These are phyloP conservation scores for Fistulinella cinereoalba DNA, from an alignment of 1,284 basidiomycete species.

Conservation along the genomic window DNA sequence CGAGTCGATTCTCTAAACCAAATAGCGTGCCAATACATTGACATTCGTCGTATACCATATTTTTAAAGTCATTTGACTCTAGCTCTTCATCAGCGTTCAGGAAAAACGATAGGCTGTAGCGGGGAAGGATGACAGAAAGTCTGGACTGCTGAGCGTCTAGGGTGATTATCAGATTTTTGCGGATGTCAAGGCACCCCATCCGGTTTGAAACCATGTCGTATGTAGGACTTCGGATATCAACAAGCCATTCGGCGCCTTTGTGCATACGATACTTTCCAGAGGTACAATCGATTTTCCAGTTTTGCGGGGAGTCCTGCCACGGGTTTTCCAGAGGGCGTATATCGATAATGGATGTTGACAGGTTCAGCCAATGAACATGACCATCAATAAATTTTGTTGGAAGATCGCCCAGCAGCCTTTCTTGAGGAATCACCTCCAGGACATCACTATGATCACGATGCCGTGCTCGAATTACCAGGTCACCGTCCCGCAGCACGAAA, in stretches of 20 bases:
- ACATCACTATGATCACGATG: constrained; percentile 1
- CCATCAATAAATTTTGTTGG: constrained; percentile 35
- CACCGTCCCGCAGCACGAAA: constrained; percentile 27
- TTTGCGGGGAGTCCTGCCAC: constrained; percentile 23
- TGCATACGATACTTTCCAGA: constrained; percentile 10
- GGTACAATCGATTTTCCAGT: constrained; percentile 17
- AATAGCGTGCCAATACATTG: constrained; percentile 21
- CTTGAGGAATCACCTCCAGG: constrained; percentile 39
- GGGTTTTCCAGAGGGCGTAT: constrained; percentile 34
- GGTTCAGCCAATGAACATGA: constrained; percentile 41
- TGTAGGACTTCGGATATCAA: constrained; percentile 36
- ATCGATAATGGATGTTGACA: constrained; percentile 32
- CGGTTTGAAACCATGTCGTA: constrained; percentile 32
- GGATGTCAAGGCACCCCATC: constrained; percentile 33
- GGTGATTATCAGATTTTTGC: constrained; percentile 31
- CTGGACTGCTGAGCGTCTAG: neutral
- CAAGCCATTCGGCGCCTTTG: constrained; percentile 18
- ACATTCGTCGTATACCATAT: constrained; percentile 17
- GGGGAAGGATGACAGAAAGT: constrained; percentile 24
- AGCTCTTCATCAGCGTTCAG: constrained; percentile 29
- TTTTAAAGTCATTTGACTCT: constrained; percentile 27
- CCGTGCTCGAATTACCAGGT: constrained; percentile 34
- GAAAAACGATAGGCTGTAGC: constrained; percentile 39
- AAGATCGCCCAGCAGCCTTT: constrained; percentile 35
- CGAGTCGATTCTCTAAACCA: constrained; percentile 36